Conservation (phyloP, 192 early-diverging fungal genomes). For the Entomortierella lignicola region DNA sequence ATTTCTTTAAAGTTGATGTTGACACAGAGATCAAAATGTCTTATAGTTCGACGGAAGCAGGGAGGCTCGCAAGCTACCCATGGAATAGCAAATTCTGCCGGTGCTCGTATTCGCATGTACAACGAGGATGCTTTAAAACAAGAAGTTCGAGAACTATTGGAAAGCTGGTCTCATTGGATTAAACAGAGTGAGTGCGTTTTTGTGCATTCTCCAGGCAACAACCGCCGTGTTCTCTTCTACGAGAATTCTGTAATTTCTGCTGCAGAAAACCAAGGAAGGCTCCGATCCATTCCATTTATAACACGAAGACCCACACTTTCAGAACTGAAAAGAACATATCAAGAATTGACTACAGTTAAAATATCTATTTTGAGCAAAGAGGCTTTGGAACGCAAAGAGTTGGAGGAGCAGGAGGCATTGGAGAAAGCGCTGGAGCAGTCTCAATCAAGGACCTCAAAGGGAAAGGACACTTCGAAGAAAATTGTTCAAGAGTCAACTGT, state of each 20-base stretch:
- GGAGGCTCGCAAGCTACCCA: constrained; percentile 92
- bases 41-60: constrained; percentile 87
- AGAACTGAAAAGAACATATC: constrained; percentile 75
- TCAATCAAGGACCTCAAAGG: constrained; percentile 10
- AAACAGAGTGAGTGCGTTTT: constrained; percentile 75
- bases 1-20: neutral
- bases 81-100: constrained; percentile 88
- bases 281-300: constrained; percentile 51
- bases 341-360: constrained; percentile 71
- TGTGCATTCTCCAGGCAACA: constrained; percentile 77
- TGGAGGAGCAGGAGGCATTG: constrained; percentile 44
- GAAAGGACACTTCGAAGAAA: neutral
- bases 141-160: constrained; percentile 82
- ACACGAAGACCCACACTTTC: constrained; percentile 61
- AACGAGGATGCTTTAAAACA: constrained; percentile 86
- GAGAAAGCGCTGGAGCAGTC: constrained; percentile 20
- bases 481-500: neutral
- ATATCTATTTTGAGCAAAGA: constrained; percentile 57
- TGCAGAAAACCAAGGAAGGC: constrained; percentile 35
- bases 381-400: constrained; percentile 26
- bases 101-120: constrained; percentile 88
- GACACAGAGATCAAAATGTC: neutral
- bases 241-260: constrained; percentile 56
- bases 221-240: constrained; percentile 63
- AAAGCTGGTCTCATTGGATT: constrained; percentile 77